Percentiles rank a stretch among this genome's conserved stretches.
These are phyloP conservation scores for Suhomyces bribrorum DNA, from an alignment of 1,139 yeast species.

Conservation along the genomic window DNA sequence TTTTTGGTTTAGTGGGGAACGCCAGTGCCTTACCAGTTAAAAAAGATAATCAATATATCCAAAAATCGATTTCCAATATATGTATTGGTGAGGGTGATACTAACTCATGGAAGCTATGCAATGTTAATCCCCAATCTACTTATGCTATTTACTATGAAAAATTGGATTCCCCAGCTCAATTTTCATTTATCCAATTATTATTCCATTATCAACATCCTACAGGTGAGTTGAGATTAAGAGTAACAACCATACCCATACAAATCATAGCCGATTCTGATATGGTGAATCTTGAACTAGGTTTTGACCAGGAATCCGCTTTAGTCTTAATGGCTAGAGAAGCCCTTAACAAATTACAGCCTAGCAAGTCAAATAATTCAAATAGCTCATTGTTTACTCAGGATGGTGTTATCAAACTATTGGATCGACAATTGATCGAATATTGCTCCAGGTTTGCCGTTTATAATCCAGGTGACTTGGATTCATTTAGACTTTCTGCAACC, in stretches of 20 bases:
- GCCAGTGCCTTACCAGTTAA: conserved; percentile 44
- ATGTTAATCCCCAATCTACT: conserved; percentile 56
- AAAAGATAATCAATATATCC: conserved; percentile 26
- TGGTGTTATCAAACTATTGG: conserved; percentile 75
- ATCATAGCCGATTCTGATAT: conserved; percentile 47
- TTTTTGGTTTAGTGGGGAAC: conserved; percentile 63
- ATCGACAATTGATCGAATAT: conserved; percentile 77
- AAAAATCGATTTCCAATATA: conserved; percentile 28
- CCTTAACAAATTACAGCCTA: conserved; percentile 44
- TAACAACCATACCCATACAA: conserved; percentile 51
- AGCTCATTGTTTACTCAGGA: conserved; percentile 14
- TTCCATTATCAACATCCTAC: conserved; percentile 70
- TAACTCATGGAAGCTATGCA: conserved; percentile 62
- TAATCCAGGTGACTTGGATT: conserved; percentile 69
- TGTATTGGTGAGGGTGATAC: conserved; percentile 54
- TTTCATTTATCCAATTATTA: conserved; percentile 62
- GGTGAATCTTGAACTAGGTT: conserved; percentile 41
- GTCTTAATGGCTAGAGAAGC: conserved; percentile 60
- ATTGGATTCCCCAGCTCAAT: conserved; percentile 33
- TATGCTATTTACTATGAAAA: conserved; percentile 61
- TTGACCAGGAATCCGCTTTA: conserved; percentile 73
- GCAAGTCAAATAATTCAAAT: conserved; percentile 16
- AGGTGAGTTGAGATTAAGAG: conserved; percentile 47
- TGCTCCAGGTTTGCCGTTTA: conserved; percentile 90
- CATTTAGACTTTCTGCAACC: conserved; percentile 76